phyloP scores from a whole-genome alignment of 1,284 basidiomycete species.

The Cutaneotrichosporon dermatis region DNA sequence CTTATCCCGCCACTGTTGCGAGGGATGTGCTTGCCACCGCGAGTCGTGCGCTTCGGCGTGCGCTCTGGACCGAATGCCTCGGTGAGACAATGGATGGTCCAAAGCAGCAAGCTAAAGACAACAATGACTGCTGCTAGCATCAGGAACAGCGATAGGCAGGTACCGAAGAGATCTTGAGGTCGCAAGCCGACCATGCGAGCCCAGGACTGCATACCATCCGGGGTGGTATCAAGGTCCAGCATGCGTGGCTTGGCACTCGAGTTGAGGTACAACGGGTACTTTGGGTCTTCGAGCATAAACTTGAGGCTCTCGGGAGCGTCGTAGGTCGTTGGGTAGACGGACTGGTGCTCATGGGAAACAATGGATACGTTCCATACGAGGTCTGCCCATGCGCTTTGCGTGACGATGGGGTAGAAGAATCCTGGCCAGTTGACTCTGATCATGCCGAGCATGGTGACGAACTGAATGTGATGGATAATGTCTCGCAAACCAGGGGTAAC shows the following conservation, averaged over 20 bases:
- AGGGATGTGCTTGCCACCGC: neutral
- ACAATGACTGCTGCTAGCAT: constrained; percentile 69
- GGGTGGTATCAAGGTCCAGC: constrained; percentile 36
- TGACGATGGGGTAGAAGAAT: constrained; percentile 82
- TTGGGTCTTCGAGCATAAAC: constrained; percentile 63
- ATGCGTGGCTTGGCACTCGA: constrained; percentile 52
- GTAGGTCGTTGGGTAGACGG: constrained; percentile 57
- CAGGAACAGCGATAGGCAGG: constrained; percentile 77
- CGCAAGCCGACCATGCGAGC: constrained; percentile 74
- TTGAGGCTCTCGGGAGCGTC: constrained; percentile 60
- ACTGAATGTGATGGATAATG: constrained; percentile 88
- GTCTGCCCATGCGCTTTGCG: constrained; percentile 80
- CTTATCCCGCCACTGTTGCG: neutral
- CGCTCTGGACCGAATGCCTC: constrained; percentile 27
- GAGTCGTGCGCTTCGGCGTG: neutral
- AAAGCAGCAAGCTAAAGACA: constrained; percentile 64
- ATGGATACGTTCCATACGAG: constrained; percentile 78
- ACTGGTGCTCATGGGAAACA: constrained; percentile 59
- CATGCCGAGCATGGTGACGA: constrained; percentile 68
- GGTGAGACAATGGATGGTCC: constrained; percentile 59
- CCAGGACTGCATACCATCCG: constrained; percentile 67
- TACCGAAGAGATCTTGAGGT: constrained; percentile 76
- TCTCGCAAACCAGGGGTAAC: constrained; percentile 91
- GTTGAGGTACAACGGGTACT: constrained; percentile 75
- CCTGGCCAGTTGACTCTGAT: constrained; percentile 89